These are phyloP conservation scores for Leccinum rimulosum DNA, from an alignment of 768 basidiomycete genomes.

Conservation along the genomic window DNA sequence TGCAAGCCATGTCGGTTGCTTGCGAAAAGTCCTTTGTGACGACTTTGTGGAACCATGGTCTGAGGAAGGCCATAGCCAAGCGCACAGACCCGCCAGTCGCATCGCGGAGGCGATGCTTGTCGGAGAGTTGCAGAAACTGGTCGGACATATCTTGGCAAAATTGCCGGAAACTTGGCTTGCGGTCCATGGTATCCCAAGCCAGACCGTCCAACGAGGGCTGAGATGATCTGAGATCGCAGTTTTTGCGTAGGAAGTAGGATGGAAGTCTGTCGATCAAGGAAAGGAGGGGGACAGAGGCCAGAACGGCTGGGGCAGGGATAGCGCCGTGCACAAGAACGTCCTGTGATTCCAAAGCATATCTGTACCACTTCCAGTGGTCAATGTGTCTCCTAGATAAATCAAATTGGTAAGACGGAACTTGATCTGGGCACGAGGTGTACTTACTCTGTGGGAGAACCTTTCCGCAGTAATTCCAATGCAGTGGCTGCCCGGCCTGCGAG, in stretches of 20 bases:
- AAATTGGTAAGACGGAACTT: background rate
- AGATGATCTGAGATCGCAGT: constrained; percentile 28
- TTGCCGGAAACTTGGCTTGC: constrained; percentile 60
- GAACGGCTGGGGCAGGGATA: constrained; percentile 63
- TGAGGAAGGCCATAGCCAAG: constrained; percentile 63
- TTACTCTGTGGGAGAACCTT: constrained; percentile 54
- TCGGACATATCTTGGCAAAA: constrained; percentile 72
- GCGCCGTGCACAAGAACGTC: constrained; percentile 69
- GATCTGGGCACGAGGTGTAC: constrained; percentile 20
- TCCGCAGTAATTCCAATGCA: constrained; percentile 59
- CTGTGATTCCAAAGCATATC: constrained; percentile 72
- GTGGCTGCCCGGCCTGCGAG: constrained; percentile 59
- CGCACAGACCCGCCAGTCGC: constrained; percentile 67
- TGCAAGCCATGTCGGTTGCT: constrained; percentile 37
- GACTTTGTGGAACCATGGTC: constrained; percentile 63
- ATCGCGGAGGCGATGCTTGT: constrained; percentile 59
- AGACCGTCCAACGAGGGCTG: constrained; percentile 36
- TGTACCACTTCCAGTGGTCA: constrained; percentile 76
- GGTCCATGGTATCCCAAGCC: constrained; percentile 55
- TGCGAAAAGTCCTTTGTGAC: constrained; percentile 40
- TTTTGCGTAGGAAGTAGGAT: constrained; percentile 57
- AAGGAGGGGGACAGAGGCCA: constrained; percentile 67
- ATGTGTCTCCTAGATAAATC: constrained; percentile 45
- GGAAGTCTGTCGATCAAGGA: constrained; percentile 65
- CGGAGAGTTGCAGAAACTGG: constrained; percentile 53